Base-by-base conservation (phyloP, 169 alveolate genomes). In the Eimeria nieschulzi region DNA sequence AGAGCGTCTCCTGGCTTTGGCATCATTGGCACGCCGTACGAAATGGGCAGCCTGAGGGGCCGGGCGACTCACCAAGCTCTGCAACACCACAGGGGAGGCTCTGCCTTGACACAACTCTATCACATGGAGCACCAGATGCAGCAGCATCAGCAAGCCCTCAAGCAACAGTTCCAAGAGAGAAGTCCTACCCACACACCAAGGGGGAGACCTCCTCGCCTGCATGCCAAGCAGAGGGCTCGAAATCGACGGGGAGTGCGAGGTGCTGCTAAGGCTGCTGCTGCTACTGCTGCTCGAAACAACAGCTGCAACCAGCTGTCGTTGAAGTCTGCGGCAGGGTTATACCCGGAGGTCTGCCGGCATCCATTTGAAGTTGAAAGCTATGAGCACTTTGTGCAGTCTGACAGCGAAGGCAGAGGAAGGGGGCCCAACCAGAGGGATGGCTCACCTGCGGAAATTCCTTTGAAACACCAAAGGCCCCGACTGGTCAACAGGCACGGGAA, bases 191-290 rank as follows among this genome's bases (percentile, higher is more conserved):
- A n/a, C 23, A 19, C 68, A 1, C 68, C 68, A 5, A 59, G 23
- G 15, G 23, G 5, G 6, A 17, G 23, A 26, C 76, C 39, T 10
- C 76, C 51, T 13, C 51, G 76, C 46, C 17, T 10, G 17, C 76
- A 15, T 33, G 17, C 76, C 17, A 66, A 23, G 76, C 76, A n/a
- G 76, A n/a, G 76, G 76, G 76, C 46, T 21, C 76, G 76, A 10
- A 66, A 21, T 10, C 76, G 76, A 15, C 25, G 39, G 76, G 76
- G 76, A 5, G 12, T 26, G 15, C 17, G 39, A 23, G 76, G 51
- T 21, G 25, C 76, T 66, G 76, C 76, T 66, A 19, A 15, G 46
- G 15, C 76, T 9, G 15, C 76, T 66, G 46, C 51, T 23, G 76
- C 39, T 66, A 7, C 76, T 23, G 5, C 39, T 66, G 25, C 76